phyloP scores from a whole-genome alignment of 345 rosid species.

The Carallia brachiata region DNA sequence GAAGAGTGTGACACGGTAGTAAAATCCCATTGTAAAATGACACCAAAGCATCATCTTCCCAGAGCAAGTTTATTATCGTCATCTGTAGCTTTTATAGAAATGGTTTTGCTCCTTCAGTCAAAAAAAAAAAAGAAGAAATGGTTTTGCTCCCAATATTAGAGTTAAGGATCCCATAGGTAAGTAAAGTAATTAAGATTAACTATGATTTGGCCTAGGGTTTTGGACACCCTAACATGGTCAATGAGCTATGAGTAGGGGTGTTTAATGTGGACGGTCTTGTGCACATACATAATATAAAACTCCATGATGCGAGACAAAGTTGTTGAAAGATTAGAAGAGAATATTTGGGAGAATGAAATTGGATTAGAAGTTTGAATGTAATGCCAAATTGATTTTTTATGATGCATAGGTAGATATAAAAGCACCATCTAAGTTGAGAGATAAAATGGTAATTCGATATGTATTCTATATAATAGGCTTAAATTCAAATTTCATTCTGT shows the following conservation, averaged over 20 bases:
- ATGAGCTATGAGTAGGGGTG: constrained; percentile 1
- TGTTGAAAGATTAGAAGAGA: constrained; percentile 45
- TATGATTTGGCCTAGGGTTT: constrained; percentile 44
- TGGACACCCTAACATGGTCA: constrained; percentile 17
- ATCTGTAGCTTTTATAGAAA: constrained; percentile 13
- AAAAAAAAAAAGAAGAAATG: not conserved
- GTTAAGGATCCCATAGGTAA: not conserved
- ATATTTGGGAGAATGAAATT: constrained; percentile 68
- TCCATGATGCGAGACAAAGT: constrained; percentile 26
- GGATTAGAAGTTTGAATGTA: constrained; percentile 47
- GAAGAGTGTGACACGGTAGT: constrained; percentile 10
- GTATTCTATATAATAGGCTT: too few species aligned
- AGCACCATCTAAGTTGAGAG: too few species aligned
- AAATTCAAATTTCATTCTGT: too few species aligned
- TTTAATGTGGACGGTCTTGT: not conserved
- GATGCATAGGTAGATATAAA: constrained; percentile 12
- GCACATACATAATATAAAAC: constrained; percentile 29
- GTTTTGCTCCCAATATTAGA: constrained; percentile 14
- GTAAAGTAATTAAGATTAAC: constrained; percentile 7
- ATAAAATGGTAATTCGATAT: too few species aligned
- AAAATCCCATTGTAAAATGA: constrained; percentile 6
- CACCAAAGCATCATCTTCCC: constrained; percentile 4
- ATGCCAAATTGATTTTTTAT: constrained; percentile 18
- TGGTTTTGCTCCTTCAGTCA: constrained; percentile 4
- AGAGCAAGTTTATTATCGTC: constrained; percentile 4